These are phyloP conservation scores for Thozetella sp. DNA, from an alignment of 495 filamentous ascomycete genomes.

Conservation along the genomic window DNA sequence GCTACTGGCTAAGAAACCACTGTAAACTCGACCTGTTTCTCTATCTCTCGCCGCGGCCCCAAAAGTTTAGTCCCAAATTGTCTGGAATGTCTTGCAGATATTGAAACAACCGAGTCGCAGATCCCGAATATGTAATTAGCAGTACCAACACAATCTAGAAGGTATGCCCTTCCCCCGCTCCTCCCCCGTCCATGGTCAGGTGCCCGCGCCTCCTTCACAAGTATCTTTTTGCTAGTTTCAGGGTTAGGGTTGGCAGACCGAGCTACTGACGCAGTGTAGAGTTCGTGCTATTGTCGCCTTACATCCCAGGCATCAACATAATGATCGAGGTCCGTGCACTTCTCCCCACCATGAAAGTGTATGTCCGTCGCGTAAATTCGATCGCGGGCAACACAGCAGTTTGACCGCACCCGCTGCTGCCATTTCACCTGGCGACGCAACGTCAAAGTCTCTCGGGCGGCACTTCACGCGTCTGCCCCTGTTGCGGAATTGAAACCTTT, in stretches of 20 bases:
- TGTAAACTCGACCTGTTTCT: background rate
- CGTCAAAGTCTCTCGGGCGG: background rate
- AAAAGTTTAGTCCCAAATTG: background rate
- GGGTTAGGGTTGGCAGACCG: background rate
- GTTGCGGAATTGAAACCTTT: background rate
- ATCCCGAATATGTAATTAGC: conserved; percentile 1
- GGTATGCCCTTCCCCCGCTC: no score
- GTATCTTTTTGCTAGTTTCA: no score
- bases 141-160: no score
- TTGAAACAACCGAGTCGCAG: background rate
- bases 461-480: background rate
- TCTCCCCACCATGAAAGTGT: conserved; percentile 2
- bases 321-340: background rate
- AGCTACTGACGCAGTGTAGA: no score
- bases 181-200: no score
- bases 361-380: conserved; percentile 3
- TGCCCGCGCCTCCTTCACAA: no score
- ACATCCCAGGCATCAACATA: background rate
- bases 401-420: background rate
- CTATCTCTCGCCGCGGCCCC: background rate
- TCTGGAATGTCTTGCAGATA: background rate
- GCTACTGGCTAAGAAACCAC: background rate
- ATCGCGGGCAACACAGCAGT: background rate
- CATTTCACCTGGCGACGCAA: background rate
- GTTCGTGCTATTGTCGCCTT: background rate